Percentiles rank a stretch among this genome's conserved stretches.
Conservation (phyloP, 139 green algal species). For the Microglena sp. region DNA sequence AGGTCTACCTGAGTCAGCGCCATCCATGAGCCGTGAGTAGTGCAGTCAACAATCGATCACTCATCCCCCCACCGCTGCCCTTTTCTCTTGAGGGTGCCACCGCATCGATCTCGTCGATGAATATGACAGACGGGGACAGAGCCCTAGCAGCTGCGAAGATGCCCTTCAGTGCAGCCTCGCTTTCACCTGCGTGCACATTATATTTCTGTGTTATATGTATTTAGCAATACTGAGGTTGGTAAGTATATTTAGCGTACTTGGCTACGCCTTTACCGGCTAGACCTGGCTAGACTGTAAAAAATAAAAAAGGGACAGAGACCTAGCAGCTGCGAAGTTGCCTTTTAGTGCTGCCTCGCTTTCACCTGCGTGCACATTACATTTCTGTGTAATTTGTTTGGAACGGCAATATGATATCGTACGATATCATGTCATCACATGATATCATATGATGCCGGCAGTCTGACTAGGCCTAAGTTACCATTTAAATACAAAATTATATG, state of each 20-base stretch:
- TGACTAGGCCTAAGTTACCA: too few species aligned
- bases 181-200: conserved; percentile 44
- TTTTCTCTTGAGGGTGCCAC: conserved; percentile 42
- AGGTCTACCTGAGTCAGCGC: conserved; percentile 10
- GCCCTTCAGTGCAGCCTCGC: conserved; percentile 57
- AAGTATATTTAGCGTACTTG: too few species aligned
- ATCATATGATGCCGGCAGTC: too few species aligned
- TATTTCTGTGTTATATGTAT: not conserved
- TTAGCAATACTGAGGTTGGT: not conserved
- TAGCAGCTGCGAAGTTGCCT: too few species aligned
- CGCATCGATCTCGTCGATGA: conserved; percentile 87
- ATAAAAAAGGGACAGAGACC: too few species aligned
- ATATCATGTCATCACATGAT: too few species aligned
- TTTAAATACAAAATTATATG: too few species aligned
- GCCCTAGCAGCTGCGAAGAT: conserved; percentile 69
- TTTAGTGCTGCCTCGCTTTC: too few species aligned
- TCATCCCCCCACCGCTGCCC: conserved; percentile 26
- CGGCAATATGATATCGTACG: too few species aligned
- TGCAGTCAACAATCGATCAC: conserved; percentile 60
- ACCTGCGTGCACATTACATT: too few species aligned
- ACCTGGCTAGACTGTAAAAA: not conserved
- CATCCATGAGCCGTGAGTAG: conserved; percentile 81
- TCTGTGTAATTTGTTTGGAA: too few species aligned
- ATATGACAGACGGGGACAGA: conserved; percentile 62
- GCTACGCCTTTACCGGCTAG: not conserved